These are phyloP conservation scores for Cyberlindnera mrakii DNA, from an alignment of 805 yeast genomes.

Conservation along the genomic window DNA sequence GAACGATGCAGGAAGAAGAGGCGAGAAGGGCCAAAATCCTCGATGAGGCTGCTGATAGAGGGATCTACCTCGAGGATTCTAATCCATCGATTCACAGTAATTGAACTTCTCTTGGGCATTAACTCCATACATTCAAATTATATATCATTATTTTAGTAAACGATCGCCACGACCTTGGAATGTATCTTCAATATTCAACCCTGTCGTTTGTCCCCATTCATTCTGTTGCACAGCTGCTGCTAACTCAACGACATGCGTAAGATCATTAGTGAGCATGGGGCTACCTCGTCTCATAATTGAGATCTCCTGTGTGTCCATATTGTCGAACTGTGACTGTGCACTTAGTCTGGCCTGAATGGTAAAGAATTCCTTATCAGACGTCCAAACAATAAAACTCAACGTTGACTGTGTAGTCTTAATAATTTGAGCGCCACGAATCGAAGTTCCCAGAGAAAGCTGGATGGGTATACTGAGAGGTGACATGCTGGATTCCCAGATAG, in stretches of 20 bases:
- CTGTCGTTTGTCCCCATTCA: slow-evolving; percentile 18
- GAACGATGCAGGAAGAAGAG: slow-evolving; percentile 28
- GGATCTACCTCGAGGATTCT: slow-evolving; percentile 34
- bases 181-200: slow-evolving; percentile 15
- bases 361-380: slow-evolving; percentile 6
- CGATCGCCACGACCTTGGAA: slow-evolving; percentile 6
- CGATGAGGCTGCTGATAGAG: slow-evolving; percentile 41
- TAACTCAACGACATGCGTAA: slow-evolving; percentile 12
- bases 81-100: background rate
- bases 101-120: background rate
- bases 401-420: slow-evolving; percentile 2
- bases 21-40: slow-evolving; percentile 30
- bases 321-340: slow-evolving; percentile 3
- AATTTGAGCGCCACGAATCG: slow-evolving; percentile 5
- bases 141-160: background rate
- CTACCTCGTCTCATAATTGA: slow-evolving; percentile 13
- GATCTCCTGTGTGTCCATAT: slow-evolving; percentile 12
- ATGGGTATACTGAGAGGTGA: slow-evolving; percentile 1
- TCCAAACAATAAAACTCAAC: slow-evolving; percentile 5
- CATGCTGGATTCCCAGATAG: slow-evolving; percentile 3
- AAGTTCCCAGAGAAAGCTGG: background rate
- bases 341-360: background rate
- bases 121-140: background rate
- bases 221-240: slow-evolving; percentile 20
- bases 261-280: slow-evolving; percentile 15